Conservation (phyloP, 345 rosid species). For the Salix caprea region DNA sequence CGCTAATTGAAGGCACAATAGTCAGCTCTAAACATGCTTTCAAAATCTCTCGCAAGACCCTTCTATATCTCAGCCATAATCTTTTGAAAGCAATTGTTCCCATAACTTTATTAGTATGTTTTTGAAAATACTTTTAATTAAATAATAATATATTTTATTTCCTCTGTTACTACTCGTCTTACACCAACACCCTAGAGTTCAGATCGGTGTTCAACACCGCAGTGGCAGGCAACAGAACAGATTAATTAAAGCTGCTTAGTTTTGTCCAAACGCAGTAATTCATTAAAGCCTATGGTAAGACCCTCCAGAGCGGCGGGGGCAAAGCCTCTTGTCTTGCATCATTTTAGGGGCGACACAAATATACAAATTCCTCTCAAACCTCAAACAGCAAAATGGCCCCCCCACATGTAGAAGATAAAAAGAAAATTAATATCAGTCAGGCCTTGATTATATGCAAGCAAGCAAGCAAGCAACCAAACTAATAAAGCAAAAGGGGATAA, state of each 20-base stretch:
- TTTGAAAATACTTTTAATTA: too few relatives aligned
- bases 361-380: constrained; percentile 7
- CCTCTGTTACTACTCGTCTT: too few relatives aligned
- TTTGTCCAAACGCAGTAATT: neutral
- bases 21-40: too few relatives aligned
- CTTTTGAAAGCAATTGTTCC: too few relatives aligned
- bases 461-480: neutral
- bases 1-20: too few relatives aligned
- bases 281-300: neutral
- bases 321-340: neutral
- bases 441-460: constrained; percentile 12
- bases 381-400: constrained; percentile 10
- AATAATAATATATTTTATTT: too few relatives aligned
- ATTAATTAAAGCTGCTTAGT: neutral
- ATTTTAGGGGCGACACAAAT: constrained; percentile 11
- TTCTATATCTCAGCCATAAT: too few relatives aligned
- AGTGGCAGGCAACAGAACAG: neutral
- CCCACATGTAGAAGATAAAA: neutral
- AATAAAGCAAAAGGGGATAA: neutral
- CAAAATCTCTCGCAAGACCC: too few relatives aligned
- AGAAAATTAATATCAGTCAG: constrained; percentile 13
- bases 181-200: too few relatives aligned
- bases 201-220: too few relatives aligned
- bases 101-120: too few relatives aligned
- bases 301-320: too few relatives aligned